Percentiles rank a stretch among this genome's conserved stretches.
Conservation (phyloP, 768 basidiomycete genomes). For the Amanita brunnescens region DNA sequence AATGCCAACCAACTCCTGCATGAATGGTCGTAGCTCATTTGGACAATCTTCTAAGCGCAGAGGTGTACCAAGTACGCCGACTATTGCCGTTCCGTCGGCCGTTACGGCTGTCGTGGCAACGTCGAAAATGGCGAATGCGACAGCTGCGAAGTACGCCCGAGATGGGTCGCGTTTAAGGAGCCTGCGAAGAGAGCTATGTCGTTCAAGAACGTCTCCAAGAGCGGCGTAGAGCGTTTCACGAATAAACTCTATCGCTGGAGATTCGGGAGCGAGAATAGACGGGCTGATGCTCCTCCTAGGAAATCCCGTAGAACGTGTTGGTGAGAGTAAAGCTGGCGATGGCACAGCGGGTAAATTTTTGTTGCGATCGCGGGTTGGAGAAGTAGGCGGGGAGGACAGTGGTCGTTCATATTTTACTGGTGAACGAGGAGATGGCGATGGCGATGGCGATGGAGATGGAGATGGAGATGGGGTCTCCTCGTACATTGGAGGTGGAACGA, state of each 20-base stretch:
- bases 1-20: slow-evolving; percentile 53
- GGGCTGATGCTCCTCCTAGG: slow-evolving; percentile 23
- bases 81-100: slow-evolving; percentile 39
- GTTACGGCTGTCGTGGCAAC: slow-evolving; percentile 43
- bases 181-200: slow-evolving; percentile 40
- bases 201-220: slow-evolving; percentile 59
- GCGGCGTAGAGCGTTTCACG: slow-evolving; percentile 84
- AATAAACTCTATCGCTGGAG: slow-evolving; percentile 67
- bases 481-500: slow-evolving; percentile 66
- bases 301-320: neutral
- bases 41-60: slow-evolving; percentile 60
- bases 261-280: slow-evolving; percentile 35
- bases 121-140: slow-evolving; percentile 63
- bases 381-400: slow-evolving; percentile 1
- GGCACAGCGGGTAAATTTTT: slow-evolving; percentile 1
- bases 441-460: slow-evolving; percentile 18
- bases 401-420: neutral
- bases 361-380: neutral
- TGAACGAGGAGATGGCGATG: slow-evolving; percentile 14
- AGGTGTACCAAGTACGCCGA: slow-evolving; percentile 48
- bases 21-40: slow-evolving; percentile 52
- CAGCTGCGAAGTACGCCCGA: slow-evolving; percentile 73
- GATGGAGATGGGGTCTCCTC: slow-evolving; percentile 21
- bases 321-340: slow-evolving; percentile 4
- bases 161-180: slow-evolving; percentile 57